Percentiles rank a stretch among this genome's conserved stretches.
Conservation (phyloP, 768 basidiomycete genomes). For the Rubroboletus satanas region DNA sequence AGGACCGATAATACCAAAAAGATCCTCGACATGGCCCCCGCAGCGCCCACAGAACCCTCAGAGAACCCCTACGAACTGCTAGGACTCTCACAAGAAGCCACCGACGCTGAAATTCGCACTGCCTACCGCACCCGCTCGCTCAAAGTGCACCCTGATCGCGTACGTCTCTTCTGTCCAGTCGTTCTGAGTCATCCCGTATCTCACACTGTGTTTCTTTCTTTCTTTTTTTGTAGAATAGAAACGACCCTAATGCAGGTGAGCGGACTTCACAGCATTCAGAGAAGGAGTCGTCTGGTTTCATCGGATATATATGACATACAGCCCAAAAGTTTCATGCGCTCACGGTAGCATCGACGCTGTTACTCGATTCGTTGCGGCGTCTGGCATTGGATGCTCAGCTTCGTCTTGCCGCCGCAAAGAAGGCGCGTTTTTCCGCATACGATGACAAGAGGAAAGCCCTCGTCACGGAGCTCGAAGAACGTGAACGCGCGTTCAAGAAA, state of each 20-base stretch:
- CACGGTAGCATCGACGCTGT: slow-evolving; percentile 73
- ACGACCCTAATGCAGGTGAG: slow-evolving; percentile 74
- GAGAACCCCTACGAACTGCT: slow-evolving; percentile 73
- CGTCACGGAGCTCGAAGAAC: slow-evolving; percentile 74
- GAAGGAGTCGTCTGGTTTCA: neutral
- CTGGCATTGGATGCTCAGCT: slow-evolving; percentile 77
- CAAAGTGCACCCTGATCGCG: slow-evolving; percentile 86
- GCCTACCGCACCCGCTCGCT: slow-evolving; percentile 77
- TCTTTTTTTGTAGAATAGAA: slow-evolving; percentile 53
- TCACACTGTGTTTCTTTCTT: neutral
- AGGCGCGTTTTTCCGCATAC: slow-evolving; percentile 64
- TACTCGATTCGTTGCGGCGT: slow-evolving; percentile 76
- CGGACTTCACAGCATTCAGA: neutral
- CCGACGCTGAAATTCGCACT: slow-evolving; percentile 73
- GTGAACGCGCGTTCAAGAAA: slow-evolving; percentile 76
- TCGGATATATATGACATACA: slow-evolving; percentile 15
- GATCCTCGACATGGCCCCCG: slow-evolving; percentile 22
- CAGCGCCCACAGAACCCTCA: slow-evolving; percentile 46
- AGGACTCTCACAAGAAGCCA: slow-evolving; percentile 55
- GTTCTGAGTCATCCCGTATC: slow-evolving; percentile 6
- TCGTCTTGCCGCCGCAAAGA: slow-evolving; percentile 64
- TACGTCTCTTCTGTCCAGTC: slow-evolving; percentile 35
- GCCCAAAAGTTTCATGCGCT: slow-evolving; percentile 83
- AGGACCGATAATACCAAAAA: neutral
- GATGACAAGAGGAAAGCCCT: slow-evolving; percentile 72